phyloP scores from a whole-genome alignment of 345 rosid genomes.

The Nasturtium officinale region DNA sequence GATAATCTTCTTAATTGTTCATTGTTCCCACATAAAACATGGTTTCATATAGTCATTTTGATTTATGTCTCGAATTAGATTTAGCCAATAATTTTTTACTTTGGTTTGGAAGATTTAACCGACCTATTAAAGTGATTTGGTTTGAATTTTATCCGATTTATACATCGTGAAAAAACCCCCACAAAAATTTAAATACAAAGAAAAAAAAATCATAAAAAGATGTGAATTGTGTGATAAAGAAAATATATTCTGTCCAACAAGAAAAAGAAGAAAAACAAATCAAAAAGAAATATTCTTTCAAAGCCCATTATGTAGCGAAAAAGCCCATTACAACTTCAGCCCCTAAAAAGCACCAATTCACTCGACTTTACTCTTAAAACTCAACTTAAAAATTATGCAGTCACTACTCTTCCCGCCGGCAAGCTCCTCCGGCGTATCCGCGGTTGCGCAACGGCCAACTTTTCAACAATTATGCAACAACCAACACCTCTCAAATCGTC shows the following conservation, averaged over 20 bases:
- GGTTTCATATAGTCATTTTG: too few species aligned
- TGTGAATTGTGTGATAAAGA: background rate
- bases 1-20: too few species aligned
- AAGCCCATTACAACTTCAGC: conserved; percentile 30
- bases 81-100: too few species aligned
- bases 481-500: conserved; percentile 35
- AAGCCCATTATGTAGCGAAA: conserved; percentile 28
- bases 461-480: background rate
- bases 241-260: background rate
- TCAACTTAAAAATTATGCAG: conserved; percentile 48
- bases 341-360: background rate
- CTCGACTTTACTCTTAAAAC: conserved; percentile 20
- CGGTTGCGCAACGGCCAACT: conserved; percentile 36
- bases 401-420: conserved; percentile 60
- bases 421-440: conserved; percentile 44
- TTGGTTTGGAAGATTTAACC: too few species aligned
- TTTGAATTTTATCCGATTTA: too few species aligned
- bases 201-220: too few species aligned
- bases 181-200: too few species aligned
- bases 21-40: too few species aligned
- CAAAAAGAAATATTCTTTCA: background rate
- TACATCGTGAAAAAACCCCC: too few species aligned
- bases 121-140: too few species aligned
- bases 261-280: background rate
- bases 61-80: too few species aligned